Base-by-base conservation (phyloP, 768 basidiomycete species). In the Tubosaeta sp. region DNA sequence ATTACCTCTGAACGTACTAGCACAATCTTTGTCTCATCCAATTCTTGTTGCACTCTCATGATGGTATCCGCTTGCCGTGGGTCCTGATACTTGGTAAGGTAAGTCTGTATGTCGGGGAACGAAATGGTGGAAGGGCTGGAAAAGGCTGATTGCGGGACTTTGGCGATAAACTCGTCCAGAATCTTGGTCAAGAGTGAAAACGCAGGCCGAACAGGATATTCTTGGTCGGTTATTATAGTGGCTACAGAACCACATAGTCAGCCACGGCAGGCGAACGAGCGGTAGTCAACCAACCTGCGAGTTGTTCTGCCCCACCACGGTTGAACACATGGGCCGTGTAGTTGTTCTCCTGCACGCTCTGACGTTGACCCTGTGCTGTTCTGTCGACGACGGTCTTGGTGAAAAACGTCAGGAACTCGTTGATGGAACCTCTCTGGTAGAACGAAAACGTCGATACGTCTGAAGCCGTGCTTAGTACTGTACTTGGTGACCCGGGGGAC, bases 11-110 rank as follows among this genome's bases (percentile, higher is more conserved):
- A 27, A 76, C 89, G 54, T 62, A 95, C 95, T 70, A 99, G 74
- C 43, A 98, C 84, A 59, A 99, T 95, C 86, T 99, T 99, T 4
- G 97, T 98, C 75, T 99, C 97, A 68, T 99, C 97, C 48, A 99
- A 73, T 67, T 99, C 97, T 65, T 93, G 88, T 70, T 99, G 97
- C 12, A 99, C 97, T 58, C 86, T 82, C 95, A 98, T 95, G 65
- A 99, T 97, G 17, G 91, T 87, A 74, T 99, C 95, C 6, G 95
- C 95, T 72, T 97, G 93, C 58, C 84, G 81, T 10, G 95, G 95
- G 71, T 99, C 95, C 72, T 99, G 95, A 68, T 97, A 98, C 72
- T 93, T 95, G 67, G 82, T 75, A 39, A 97, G 71, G 67, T 93
- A 97, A 6, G 75, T 78, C 42, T 81, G 76, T 64, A 88, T 81